phyloP scores from a whole-genome alignment of 139 green algal genomes.

The Zygnema circumcarinatum region DNA sequence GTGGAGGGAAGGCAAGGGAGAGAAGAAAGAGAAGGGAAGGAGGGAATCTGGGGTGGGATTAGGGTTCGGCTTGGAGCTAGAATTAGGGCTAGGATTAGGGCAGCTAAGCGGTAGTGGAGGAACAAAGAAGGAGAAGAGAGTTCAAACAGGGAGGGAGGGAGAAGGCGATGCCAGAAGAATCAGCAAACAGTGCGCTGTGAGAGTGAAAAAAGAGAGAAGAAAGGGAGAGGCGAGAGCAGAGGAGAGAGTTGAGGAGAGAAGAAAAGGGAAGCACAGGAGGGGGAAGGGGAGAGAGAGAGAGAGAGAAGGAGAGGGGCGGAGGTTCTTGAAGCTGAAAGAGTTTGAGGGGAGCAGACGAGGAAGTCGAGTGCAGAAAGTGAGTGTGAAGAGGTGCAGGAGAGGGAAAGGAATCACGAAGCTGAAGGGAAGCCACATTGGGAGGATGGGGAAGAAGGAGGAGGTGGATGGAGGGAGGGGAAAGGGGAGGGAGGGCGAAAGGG shows the following conservation, averaged over 20 bases:
- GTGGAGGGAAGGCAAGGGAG: background rate
- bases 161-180: background rate
- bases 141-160: background rate
- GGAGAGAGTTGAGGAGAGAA: background rate
- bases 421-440: background rate
- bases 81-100: no score
- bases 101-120: no score
- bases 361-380: no score
- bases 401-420: no score
- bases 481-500: background rate
- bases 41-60: background rate
- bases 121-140: background rate
- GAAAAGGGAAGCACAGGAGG: background rate
- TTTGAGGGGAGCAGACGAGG: background rate
- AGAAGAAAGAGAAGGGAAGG: background rate
- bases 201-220: background rate
- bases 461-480: background rate
- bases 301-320: background rate
- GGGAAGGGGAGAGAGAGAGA: background rate
- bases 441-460: background rate
- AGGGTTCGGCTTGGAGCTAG: background rate
- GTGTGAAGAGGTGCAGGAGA: no score
- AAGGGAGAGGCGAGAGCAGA: background rate
- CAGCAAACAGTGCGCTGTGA: background rate
- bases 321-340: background rate